phyloP scores from a whole-genome alignment of 768 basidiomycete genomes.

The Mycena latifolia region DNA sequence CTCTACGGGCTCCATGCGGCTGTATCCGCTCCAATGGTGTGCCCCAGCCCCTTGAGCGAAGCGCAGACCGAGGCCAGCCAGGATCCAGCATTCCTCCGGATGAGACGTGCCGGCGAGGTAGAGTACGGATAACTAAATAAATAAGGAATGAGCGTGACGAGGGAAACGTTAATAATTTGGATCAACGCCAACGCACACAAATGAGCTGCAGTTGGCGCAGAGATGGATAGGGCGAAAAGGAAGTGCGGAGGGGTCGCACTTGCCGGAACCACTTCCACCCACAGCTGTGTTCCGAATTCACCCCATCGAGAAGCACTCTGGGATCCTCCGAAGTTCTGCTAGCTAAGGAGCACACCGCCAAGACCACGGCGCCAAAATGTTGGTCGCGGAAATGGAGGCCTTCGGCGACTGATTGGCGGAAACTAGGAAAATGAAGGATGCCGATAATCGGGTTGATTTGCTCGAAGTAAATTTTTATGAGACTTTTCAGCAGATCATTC shows the following conservation, averaged over 20 bases:
- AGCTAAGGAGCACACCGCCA: constrained; percentile 77
- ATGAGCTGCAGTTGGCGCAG: constrained; percentile 9
- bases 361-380: constrained; percentile 67
- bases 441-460: constrained; percentile 64
- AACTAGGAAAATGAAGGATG: constrained; percentile 75
- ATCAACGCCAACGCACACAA: not conserved
- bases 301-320: constrained; percentile 48
- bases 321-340: constrained; percentile 57
- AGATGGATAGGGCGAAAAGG: not conserved
- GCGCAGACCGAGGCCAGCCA: constrained; percentile 68
- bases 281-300: constrained; percentile 51
- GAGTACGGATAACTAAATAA: constrained; percentile 42
- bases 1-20: constrained; percentile 48
- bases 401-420: constrained; percentile 59
- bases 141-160: not conserved
- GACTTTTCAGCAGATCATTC: constrained; percentile 56
- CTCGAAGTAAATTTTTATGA: constrained; percentile 72
- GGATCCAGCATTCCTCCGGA: constrained; percentile 66
- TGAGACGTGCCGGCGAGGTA: constrained; percentile 48
- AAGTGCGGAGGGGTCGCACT: constrained; percentile 56
- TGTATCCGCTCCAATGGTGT: constrained; percentile 58
- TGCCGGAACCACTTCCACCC: constrained; percentile 61
- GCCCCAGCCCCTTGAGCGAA: constrained; percentile 71
- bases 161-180: too few species aligned
- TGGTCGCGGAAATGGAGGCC: constrained; percentile 62